Conservation (phyloP, 2,329 filamentous ascomycete species). For the Phaeosphaeriaceae sp. region DNA sequence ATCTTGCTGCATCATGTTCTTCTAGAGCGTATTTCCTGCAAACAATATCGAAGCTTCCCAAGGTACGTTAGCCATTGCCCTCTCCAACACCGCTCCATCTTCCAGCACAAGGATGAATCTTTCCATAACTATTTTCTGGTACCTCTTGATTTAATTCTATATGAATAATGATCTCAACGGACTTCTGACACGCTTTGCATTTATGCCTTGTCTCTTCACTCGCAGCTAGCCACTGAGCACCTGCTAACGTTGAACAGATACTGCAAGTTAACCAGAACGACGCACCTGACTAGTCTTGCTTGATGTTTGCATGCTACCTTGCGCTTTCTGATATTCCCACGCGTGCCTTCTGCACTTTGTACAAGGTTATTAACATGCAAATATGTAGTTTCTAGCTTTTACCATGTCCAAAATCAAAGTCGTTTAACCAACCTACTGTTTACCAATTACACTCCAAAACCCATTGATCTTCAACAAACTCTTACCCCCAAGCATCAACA, state of each 20-base stretch:
- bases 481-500: constrained; percentile 20
- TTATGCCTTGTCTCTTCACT: constrained; percentile 3
- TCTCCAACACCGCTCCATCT: not conserved
- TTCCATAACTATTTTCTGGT: constrained; percentile 62
- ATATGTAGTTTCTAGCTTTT: no score
- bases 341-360: no score
- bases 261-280: not conserved
- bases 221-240: not conserved
- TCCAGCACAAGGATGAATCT: constrained; percentile 26
- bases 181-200: constrained; percentile 38
- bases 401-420: no score
- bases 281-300: no score
- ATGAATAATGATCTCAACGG: constrained; percentile 46
- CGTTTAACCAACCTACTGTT: no score
- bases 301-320: no score
- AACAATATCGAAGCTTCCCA: not conserved
- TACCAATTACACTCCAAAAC: no score
- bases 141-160: constrained; percentile 75
- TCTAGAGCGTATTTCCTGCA: not conserved
- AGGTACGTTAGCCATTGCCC: constrained; percentile 1
- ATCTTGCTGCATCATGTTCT: not conserved
- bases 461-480: constrained; percentile 10
- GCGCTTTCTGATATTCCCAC: no score
- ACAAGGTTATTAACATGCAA: no score
- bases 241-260: not conserved